phyloP scores from a whole-genome alignment of 106 monocot species.

The Dioscorea alata region DNA sequence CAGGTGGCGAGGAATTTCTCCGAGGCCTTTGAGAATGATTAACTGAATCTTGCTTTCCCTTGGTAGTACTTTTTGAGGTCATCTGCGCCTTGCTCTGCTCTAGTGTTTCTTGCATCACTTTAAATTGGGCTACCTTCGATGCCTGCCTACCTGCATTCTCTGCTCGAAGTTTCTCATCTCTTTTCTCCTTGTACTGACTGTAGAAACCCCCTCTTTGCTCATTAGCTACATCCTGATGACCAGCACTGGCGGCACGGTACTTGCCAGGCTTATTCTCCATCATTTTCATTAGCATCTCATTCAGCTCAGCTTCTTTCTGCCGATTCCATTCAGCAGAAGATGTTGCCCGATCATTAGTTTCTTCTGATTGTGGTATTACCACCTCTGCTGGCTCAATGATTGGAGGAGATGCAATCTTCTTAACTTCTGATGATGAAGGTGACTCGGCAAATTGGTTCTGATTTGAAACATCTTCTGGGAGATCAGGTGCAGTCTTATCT shows the following conservation, averaged over 20 bases:
- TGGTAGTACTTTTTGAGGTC: slow-evolving; percentile 24
- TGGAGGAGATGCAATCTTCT: slow-evolving; percentile 10
- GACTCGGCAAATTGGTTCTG: slow-evolving; percentile 9
- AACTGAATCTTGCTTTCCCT: slow-evolving; percentile 34
- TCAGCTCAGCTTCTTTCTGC: slow-evolving; percentile 82
- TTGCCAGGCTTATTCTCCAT: slow-evolving; percentile 63
- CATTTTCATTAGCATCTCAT: slow-evolving; percentile 78
- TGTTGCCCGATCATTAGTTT: slow-evolving; percentile 33
- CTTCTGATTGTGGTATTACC: slow-evolving; percentile 20
- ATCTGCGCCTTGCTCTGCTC: slow-evolving; percentile 41
- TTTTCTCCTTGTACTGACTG: slow-evolving; percentile 56
- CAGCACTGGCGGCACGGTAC: slow-evolving; percentile 9
- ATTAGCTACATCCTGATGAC: slow-evolving; percentile 14
- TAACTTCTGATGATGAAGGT: slow-evolving; percentile 21
- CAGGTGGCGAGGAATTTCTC: slow-evolving; percentile 81
- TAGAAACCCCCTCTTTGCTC: slow-evolving; percentile 50
- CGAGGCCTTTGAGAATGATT: slow-evolving; percentile 43
- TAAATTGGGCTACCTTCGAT: slow-evolving; percentile 44
- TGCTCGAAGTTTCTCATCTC: slow-evolving; percentile 54
- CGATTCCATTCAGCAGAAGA: slow-evolving; percentile 79
- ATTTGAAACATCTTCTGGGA: slow-evolving; percentile 1
- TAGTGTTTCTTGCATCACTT: slow-evolving; percentile 38
- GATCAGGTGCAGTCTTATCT: slow-evolving; percentile 15
- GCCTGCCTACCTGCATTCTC: slow-evolving; percentile 42
- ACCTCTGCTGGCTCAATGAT: slow-evolving; percentile 13